Base-by-base conservation (phyloP, 192 early-diverging fungal genomes). In the Funneliformis mosseae region DNA sequence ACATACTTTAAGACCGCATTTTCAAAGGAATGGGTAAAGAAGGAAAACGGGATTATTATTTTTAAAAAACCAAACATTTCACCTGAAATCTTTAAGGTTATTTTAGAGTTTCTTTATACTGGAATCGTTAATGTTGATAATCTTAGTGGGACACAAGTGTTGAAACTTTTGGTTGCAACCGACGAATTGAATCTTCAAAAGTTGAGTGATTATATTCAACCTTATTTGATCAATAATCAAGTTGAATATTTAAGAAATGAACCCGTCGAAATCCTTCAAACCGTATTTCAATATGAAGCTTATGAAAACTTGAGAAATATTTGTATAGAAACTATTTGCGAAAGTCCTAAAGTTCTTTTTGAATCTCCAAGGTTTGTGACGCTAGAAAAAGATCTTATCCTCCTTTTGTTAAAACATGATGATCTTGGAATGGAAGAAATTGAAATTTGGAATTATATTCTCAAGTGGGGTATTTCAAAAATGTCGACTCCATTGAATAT, bases 211-310 rank as follows among this genome's bases (percentile, higher is more conserved):
- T 25, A 69, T 48, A 14, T 28, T 59, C 64, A 78, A 69, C 27
- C 67, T 66, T 14, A 68, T 69, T 59, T 69, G 10, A 70, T 78
- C 3, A 69, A 33, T 21, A 28, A 55, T 42, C 18, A 78, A 69
- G 7, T 42, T 33, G 28, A 21, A 11, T 78, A 64, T 46, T 4
- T 78, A 21, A 18, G 68, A 66, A 25, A 67, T n/a, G 46, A 33
- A 23, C 46, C 68, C 12, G 77, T 78, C 5, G 9, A 50, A 33
- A 55, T 50, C 55, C 12, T 55, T 48, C 39, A 70, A 10, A 59
- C 25, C 0, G 28, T 70, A 41, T 79, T 8, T 59, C 77, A 59
- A 38, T 46, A 70, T 59, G 46, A 69, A 25, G 21, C 43, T 6
- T 70, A 48, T 25, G 23, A 55, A 33, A 55, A 18, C 23, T 46